These are phyloP conservation scores for Setaria viridis DNA, from an alignment of 202 grass and related monocot genomes.

Conservation along the genomic window DNA sequence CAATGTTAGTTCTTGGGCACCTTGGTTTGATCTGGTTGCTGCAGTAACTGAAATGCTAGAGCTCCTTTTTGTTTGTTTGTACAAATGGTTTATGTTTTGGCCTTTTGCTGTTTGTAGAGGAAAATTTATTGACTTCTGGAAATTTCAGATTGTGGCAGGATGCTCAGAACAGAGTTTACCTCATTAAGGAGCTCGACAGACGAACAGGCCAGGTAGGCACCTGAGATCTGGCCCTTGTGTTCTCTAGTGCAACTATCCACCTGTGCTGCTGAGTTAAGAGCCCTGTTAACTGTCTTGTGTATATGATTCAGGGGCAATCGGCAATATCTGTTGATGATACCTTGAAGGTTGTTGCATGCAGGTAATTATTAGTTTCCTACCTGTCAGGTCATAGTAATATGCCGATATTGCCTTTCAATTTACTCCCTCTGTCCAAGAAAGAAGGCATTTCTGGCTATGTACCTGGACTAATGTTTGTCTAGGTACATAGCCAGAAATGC, in stretches of 20 bases:
- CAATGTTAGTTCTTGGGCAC: not conserved
- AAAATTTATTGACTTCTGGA: constrained; percentile 27
- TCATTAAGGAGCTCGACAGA: constrained; percentile 91
- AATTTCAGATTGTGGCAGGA: constrained; percentile 90
- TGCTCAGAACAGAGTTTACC: constrained; percentile 80
- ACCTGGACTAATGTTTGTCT: too few relatives aligned
- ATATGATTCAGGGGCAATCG: constrained; percentile 68
- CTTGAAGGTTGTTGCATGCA: constrained; percentile 94
- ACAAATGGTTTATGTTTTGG: constrained; percentile 34
- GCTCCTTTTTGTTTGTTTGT: constrained; percentile 24
- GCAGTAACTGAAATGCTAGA: not conserved
- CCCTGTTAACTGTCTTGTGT: not conserved
- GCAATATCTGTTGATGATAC: constrained; percentile 93
- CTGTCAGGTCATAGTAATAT: constrained; percentile 11
- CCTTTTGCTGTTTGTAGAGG: constrained; percentile 32
- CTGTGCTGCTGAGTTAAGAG: constrained; percentile 36
- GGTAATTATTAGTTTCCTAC: constrained; percentile 53
- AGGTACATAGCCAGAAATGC: too few relatives aligned
- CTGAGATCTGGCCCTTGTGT: constrained; percentile 22
- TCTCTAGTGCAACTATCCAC: constrained; percentile 20
- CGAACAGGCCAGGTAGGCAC: constrained; percentile 76
- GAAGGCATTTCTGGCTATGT: too few relatives aligned
- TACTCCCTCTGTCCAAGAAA: too few relatives aligned
- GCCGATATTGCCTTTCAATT: not conserved
- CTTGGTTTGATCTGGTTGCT: constrained; percentile 6